phyloP scores from a whole-genome alignment of 2,329 filamentous ascomycete species.

The Raffaelea albimanens region DNA sequence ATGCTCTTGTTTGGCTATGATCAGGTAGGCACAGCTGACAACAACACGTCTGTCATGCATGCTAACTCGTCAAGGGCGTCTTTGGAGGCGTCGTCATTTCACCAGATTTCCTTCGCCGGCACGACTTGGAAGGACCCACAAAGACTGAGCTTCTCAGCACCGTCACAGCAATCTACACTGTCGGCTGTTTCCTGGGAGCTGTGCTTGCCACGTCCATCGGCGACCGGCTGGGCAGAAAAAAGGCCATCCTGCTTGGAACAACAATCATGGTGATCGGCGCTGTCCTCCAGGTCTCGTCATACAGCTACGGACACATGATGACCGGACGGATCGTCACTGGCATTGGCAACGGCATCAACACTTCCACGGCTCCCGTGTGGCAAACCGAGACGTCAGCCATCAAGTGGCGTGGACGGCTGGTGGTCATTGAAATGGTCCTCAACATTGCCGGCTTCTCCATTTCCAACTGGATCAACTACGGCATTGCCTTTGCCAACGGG shows the following conservation, averaged over 20 bases:
- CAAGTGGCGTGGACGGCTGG: conserved; percentile 22
- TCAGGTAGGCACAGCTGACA: too few relatives aligned
- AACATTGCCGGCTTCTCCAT: conserved; percentile 22
- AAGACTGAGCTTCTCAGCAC: too few relatives aligned
- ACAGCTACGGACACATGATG: conserved; percentile 29
- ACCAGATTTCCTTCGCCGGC: too few relatives aligned
- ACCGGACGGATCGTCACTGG: conserved; percentile 24
- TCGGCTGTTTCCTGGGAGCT: conserved; percentile 48
- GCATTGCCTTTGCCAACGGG: conserved; percentile 18
- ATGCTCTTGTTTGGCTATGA: too few relatives aligned
- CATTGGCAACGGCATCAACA: conserved; percentile 29
- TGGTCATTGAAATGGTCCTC: conserved; percentile 23
- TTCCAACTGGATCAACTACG: conserved; percentile 29
- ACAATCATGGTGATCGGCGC: conserved; percentile 23
- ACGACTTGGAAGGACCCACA: too few relatives aligned
- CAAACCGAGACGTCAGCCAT: conserved; percentile 25
- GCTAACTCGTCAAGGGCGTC: too few relatives aligned
- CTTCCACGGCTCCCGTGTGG: conserved; percentile 22
- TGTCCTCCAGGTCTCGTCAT: conserved; percentile 23
- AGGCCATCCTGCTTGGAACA: conserved; percentile 22
- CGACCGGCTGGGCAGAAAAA: conserved; percentile 22
- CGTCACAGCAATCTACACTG: conserved; percentile 29
- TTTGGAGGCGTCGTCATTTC: too few relatives aligned
- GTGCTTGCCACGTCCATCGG: conserved; percentile 21
- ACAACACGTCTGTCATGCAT: too few relatives aligned